Conservation (phyloP, 148 eudicot genomes). For the Rhododendron molle region DNA sequence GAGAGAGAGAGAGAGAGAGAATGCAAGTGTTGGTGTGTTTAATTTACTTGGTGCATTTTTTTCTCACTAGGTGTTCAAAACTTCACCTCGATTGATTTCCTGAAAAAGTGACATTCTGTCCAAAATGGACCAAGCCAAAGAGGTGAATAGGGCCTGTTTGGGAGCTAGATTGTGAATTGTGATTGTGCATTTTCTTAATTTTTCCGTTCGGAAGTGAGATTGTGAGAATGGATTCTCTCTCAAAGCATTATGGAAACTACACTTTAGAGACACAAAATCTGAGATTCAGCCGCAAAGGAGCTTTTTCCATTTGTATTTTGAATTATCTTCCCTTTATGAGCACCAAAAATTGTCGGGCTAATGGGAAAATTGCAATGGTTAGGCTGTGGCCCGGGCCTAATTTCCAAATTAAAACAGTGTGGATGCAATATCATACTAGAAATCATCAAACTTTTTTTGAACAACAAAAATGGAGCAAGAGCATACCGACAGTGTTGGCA, state of each 20-base stretch:
- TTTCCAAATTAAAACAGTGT: neutral
- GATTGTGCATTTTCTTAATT: too few species aligned
- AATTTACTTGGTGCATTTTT: neutral
- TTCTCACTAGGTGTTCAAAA: neutral
- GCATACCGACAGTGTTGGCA: too few species aligned
- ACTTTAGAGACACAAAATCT: too few species aligned
- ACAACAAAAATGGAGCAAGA: too few species aligned
- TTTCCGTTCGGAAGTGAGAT: too few species aligned
- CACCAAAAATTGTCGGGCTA: neutral
- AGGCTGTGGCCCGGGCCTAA: neutral
- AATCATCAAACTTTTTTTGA: neutral
- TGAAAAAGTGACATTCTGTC: too few species aligned
- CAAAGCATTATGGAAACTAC: too few species aligned
- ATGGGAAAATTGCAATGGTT: neutral
- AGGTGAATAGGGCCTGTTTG: neutral
- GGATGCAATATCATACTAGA: neutral
- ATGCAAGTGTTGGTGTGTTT: neutral
- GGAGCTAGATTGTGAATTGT: too few species aligned
- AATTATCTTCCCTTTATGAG: neutral
- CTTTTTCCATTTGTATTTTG: too few species aligned
- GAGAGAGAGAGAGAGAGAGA: neutral
- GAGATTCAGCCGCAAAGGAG: too few species aligned
- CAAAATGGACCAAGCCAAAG: neutral
- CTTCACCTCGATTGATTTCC: neutral
- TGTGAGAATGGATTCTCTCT: too few species aligned